Base-by-base conservation (phyloP, 139 green algal species). In the Edaphochlamys debaryana region DNA sequence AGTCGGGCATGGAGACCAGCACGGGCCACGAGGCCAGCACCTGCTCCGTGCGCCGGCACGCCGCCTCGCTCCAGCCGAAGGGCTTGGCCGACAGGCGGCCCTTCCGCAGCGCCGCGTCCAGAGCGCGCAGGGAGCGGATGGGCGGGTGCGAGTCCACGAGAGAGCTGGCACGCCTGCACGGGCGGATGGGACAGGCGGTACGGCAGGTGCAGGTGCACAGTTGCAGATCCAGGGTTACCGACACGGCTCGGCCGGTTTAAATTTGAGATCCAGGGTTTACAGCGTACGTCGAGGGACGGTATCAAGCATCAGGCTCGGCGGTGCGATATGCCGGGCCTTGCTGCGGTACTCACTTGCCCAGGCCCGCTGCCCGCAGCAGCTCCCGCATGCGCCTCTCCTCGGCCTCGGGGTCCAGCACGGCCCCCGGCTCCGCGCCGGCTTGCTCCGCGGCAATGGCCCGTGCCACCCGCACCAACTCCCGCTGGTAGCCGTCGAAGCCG, bases 331-430 rank as follows among this genome's bases (percentile, higher is more conserved):
- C n/a, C n/a, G n/a, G n/a, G n/a, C n/a, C n/a, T n/a, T n/a, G n/a
- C n/a, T n/a, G n/a, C n/a, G n/a, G n/a, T n/a, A 60, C 76, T 52
- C 42, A 82, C 76, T 72, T 82, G 34, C 38, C 40, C 42, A 82
- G 25, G 27, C 76, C 76, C 20, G 76, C 76, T 0, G 34, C 76
- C 2, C 76, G 76, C 42, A 82, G 76, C 17, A 82, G 9, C 20
- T 82, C 76, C 42, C 63, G 45, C n/a, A 82, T 32, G n/a, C 76
- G 76, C 63, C 19, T 36, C 76, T 82, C 76, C 76, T 82, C 76
- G 3, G 62, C 41, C 27, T 73, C 76, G 56, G 76, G 42, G 27
- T 73, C 76, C n/a, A 2, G 62, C 17, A 40, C n/a, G 30, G 32
- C 29, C 27, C 58, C 4, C 68, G 27, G 40, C 27, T 32, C 9